A percentile compares a stretch with the other conserved stretches of the same genome.
phyloP scores from a whole-genome alignment of 805 yeast genomes.

The Candida patagonica region DNA sequence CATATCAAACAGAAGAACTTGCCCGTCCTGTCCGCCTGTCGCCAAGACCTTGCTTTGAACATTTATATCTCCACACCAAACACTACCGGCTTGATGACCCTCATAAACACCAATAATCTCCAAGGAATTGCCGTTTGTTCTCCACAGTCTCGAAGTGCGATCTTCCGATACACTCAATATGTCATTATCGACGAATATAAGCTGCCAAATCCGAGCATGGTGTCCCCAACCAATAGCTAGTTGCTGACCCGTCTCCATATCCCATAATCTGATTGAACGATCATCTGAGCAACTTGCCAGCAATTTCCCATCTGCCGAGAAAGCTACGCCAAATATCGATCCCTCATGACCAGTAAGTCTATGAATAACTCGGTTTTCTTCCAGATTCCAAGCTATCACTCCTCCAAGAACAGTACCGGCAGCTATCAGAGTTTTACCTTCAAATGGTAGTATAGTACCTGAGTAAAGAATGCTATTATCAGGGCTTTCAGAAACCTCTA shows the following conservation, averaged over 20 bases:
- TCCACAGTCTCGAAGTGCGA: conserved; percentile 76
- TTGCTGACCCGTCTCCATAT: conserved; percentile 44
- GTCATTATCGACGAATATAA: conserved; percentile 43
- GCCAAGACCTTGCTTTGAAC: conserved; percentile 46
- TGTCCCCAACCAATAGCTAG: conserved; percentile 94
- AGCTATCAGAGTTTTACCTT: conserved; percentile 43
- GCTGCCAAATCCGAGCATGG: conserved; percentile 84
- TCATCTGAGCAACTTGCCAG: conserved; percentile 89
- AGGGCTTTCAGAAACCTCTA: conserved; percentile 36
- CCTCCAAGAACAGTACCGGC: conserved; percentile 96
- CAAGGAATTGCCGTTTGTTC: conserved; percentile 24
- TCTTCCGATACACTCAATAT: conserved; percentile 77
- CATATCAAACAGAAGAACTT: conserved; percentile 52
- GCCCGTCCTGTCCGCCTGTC: conserved; percentile 94
- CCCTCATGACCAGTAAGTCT: conserved; percentile 77
- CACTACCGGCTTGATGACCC: conserved; percentile 75
- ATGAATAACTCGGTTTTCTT: conserved; percentile 36
- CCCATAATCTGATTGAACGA: conserved; percentile 75
- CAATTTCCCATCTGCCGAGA: conserved; percentile 45
- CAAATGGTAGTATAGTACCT: conserved; percentile 52
- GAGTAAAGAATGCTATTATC: conserved; percentile 84
- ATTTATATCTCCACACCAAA: conserved; percentile 64
- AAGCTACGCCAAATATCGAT: conserved; percentile 72
- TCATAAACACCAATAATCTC: conserved; percentile 43
- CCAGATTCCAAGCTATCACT: conserved; percentile 59